phyloP scores from a whole-genome alignment of 176 grass and related monocot genomes.

The Oryza glumipatula region DNA sequence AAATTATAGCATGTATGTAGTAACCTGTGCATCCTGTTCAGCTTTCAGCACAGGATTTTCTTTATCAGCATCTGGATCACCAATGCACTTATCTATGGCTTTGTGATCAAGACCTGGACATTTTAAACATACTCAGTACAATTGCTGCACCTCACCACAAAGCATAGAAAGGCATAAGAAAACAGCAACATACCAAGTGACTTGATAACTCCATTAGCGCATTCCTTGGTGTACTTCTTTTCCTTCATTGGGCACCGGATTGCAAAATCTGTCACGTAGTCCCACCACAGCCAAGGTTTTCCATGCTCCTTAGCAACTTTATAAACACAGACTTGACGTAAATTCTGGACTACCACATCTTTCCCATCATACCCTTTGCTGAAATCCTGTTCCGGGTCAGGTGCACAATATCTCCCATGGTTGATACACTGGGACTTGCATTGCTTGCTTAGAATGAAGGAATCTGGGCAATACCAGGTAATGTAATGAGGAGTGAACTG shows the following conservation, averaged over 20 bases:
- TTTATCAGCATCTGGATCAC: constrained; percentile 72
- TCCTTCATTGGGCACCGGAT: constrained; percentile 86
- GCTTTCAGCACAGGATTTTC: constrained; percentile 74
- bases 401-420: constrained; percentile 76
- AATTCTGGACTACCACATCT: constrained; percentile 78
- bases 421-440: constrained; percentile 90
- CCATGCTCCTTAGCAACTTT: constrained; percentile 61
- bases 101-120: constrained; percentile 61
- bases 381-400: constrained; percentile 80
- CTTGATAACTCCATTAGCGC: constrained; percentile 67
- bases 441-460: constrained; percentile 72
- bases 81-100: constrained; percentile 70
- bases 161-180: neutral
- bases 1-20: neutral
- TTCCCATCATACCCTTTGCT: constrained; percentile 86
- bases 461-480: constrained; percentile 85
- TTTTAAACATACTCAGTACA: neutral
- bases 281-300: constrained; percentile 87
- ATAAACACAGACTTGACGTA: constrained; percentile 66
- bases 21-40: constrained; percentile 78
- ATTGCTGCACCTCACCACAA: constrained; percentile 5
- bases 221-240: constrained; percentile 77
- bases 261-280: constrained; percentile 76
- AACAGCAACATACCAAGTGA: constrained; percentile 61
- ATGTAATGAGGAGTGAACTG: constrained; percentile 89